Evolutionary conservation across 805 yeast species (phyloP), one percentile per base, ranked within the genome.

Genomic region (Saccharomycodes ludwigii): DNA sequence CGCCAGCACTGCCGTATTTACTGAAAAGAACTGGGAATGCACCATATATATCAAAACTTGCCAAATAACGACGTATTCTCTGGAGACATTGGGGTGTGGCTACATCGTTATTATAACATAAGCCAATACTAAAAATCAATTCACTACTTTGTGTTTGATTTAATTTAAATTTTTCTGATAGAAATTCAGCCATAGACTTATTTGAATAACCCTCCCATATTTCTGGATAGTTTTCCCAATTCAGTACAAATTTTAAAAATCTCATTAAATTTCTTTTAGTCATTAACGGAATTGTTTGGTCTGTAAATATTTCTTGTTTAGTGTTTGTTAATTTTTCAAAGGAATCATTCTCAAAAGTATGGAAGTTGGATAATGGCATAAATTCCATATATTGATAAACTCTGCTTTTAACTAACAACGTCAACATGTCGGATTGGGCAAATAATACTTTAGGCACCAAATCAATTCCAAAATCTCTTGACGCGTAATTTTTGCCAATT

Each of bases 1-100:
- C 98, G 32, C 97, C 95, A 0, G 94, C 86, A 3, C 95, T 93
- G 35, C 97, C 98, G 58, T 76, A 88, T 62, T 84, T 88, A 31
- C 94, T 80, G 45, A 77, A 77, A 61, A 88, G 65, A 9, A 82
- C 93, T 3, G 98, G 96, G 66, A 91, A 88, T 40, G 74, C 79
- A 10, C 98, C 98, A 54, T 86, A 91, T 4, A 86, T 83, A 44
- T 86, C 94, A 50, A 83, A 77, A 12, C 95, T 81, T 6, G 73
- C 61, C 39, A 91, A 61, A 50, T 84, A 91, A 34, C 96, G 68
- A 52, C 81, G 76, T 36, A 88, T 84, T 41, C 91, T 70, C 11
- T 78, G 68, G 26, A 91, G 55, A 1, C 94, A 97, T 38, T 70
- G 76, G 1, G 78, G 71, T 2, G 94, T 77, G 21, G 66, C 61